phyloP scores from a whole-genome alignment of 129 eudicot species.

The Pittosporum tobira region DNA sequence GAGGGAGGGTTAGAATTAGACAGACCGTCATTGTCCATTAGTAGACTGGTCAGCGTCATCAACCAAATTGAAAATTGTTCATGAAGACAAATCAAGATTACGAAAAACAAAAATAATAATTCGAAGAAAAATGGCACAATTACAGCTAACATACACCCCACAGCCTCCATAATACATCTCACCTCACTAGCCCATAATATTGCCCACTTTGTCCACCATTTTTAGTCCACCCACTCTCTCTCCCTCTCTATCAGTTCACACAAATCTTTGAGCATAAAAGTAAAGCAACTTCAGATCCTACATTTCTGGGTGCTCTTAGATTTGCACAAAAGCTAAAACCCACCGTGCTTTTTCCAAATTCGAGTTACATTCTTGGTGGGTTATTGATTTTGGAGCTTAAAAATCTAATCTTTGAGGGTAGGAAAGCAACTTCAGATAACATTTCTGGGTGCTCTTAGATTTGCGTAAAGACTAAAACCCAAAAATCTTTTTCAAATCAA shows the following conservation, averaged over 20 bases:
- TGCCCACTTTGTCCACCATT: neutral
- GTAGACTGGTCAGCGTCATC: neutral
- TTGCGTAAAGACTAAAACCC: neutral
- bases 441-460: neutral
- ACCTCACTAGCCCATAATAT: neutral
- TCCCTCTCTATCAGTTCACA: neutral
- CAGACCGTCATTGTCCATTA: constrained; percentile 2
- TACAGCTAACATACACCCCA: neutral
- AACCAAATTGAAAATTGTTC: neutral
- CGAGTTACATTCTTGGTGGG: too few relatives aligned
- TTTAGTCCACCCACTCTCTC: too few relatives aligned
- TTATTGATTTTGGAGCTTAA: too few relatives aligned
- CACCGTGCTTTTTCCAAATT: neutral
- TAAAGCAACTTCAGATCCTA: neutral
- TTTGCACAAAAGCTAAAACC: neutral
- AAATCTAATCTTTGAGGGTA: too few relatives aligned
- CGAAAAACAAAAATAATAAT: neutral
- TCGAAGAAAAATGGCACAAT: neutral
- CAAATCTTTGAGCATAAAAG: neutral
- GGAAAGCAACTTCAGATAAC: neutral
- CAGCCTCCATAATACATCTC: neutral
- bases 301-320: constrained; percentile 1
- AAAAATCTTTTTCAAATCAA: neutral
- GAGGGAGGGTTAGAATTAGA: neutral
- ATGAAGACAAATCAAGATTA: neutral